Evolutionary conservation across 179 eudicot genomes (phyloP).

Genomic region (Heliamphora pulchella): DNA sequence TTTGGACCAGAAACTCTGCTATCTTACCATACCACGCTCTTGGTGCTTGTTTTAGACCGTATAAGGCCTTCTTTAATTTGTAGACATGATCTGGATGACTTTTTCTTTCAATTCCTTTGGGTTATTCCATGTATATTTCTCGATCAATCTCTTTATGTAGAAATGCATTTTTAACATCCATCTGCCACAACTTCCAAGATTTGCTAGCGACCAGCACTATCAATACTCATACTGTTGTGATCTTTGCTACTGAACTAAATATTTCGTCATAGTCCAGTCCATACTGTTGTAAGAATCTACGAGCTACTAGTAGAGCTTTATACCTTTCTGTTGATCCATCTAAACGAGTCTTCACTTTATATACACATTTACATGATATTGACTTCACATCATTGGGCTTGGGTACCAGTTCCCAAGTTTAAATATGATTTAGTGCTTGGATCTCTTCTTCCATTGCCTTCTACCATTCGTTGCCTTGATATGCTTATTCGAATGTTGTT

Average conservation of each 20-base stretch:
- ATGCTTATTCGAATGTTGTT: too few relatives aligned
- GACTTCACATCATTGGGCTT: slow-evolving; percentile 3
- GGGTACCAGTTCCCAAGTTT: slow-evolving; percentile 6
- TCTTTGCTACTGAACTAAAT: neutral
- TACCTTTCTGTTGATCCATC: neutral
- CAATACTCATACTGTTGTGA: neutral
- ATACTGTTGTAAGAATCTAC: too few relatives aligned
- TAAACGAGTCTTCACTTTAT: neutral
- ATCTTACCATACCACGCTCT: too few relatives aligned
- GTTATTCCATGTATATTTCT: neutral
- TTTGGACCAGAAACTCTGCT: too few relatives aligned
- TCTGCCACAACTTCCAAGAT: neutral
- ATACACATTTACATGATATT: neutral
- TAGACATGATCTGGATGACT: neutral
- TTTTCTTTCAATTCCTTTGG: too few relatives aligned
- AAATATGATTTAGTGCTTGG: neutral
- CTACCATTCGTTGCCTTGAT: too few relatives aligned
- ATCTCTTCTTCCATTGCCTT: too few relatives aligned
- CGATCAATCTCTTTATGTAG: too few relatives aligned
- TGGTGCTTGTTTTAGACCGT: too few relatives aligned
- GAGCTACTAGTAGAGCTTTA: too few relatives aligned
- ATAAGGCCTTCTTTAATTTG: neutral
- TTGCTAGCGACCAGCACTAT: slow-evolving; percentile 11
- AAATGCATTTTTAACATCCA: neutral
- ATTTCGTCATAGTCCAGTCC: too few relatives aligned